Conservation (phyloP, 495 filamentous ascomycete species). For the Penicillium goetzii region DNA sequence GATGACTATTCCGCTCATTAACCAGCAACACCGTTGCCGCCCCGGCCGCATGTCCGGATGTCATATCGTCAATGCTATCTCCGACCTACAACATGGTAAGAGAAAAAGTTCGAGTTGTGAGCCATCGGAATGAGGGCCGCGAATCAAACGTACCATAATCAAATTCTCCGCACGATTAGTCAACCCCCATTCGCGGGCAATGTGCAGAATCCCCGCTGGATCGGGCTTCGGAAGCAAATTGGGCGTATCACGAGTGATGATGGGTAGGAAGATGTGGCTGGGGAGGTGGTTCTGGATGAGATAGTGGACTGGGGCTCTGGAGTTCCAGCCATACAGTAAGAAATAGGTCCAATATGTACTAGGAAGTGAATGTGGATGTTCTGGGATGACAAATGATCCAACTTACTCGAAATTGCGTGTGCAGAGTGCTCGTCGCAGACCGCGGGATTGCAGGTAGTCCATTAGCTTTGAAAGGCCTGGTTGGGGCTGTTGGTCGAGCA, state of each 20-base stretch:
- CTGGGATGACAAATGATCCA: not conserved
- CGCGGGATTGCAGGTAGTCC: conserved; percentile 70
- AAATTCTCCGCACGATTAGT: conserved; percentile 51
- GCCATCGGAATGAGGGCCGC: not conserved
- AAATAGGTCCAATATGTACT: too few species aligned
- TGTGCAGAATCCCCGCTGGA: conserved; percentile 85
- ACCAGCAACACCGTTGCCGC: conserved; percentile 86
- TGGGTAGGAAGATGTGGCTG: conserved; percentile 69
- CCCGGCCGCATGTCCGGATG: conserved; percentile 80
- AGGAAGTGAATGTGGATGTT: not conserved
- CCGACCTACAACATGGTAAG: conserved; percentile 61
- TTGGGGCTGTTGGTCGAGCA: conserved; percentile 77
- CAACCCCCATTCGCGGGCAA: conserved; percentile 75
- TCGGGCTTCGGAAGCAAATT: conserved; percentile 75
- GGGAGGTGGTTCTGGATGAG: conserved; percentile 75
- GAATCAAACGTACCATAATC: conserved; percentile 54
- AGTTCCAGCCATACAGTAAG: conserved; percentile 1
- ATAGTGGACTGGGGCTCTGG: conserved; percentile 64
- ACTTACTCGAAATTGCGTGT: conserved; percentile 89
- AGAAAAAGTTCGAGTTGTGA: not conserved
- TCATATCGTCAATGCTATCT: conserved; percentile 93
- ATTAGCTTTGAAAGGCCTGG: conserved; percentile 75
- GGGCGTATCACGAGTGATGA: conserved; percentile 83
- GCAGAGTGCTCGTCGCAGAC: conserved; percentile 79
- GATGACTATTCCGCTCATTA: conserved; percentile 75